phyloP scores from a whole-genome alignment of 2,329 filamentous ascomycete species.

The Cercospora nicotianae region DNA sequence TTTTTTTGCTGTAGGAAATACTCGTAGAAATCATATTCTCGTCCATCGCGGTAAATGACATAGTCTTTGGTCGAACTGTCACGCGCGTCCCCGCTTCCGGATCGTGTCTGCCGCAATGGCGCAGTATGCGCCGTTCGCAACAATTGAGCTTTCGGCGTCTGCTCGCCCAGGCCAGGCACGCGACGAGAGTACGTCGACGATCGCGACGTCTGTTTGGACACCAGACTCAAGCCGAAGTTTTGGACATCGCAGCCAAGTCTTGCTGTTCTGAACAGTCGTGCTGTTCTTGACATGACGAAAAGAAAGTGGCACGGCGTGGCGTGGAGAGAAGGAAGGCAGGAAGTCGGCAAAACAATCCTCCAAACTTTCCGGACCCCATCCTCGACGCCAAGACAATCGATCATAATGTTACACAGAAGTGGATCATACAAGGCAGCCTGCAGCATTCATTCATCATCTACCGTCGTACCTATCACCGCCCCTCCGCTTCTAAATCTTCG shows the following conservation, averaged over 20 bases:
- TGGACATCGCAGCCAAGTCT: not conserved
- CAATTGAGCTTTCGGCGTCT: not conserved
- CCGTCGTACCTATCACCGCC: not conserved
- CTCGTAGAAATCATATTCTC: not conserved
- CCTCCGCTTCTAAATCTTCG: conserved; percentile 48
- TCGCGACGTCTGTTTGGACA: not conserved
- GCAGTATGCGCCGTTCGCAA: too few species aligned
- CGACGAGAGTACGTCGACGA: not conserved
- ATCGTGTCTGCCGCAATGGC: not conserved
- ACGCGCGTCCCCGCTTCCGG: not conserved
- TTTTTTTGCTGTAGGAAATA: not conserved
- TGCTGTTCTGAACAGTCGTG: not conserved
- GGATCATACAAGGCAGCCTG: not conserved
- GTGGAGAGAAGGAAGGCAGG: not conserved
- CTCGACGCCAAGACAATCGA: not conserved
- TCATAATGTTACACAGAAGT: not conserved
- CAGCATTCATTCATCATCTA: not conserved
- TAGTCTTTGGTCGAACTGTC: not conserved
- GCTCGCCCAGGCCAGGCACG: not conserved
- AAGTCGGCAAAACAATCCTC: not conserved
- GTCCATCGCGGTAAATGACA: not conserved
- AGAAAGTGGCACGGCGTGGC: not conserved
- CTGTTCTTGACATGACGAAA: not conserved
- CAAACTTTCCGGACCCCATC: not conserved
- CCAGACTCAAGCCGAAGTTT: not conserved